Conservation (phyloP, 75 land plant species). For the Pseudotsuga menziesii region DNA sequence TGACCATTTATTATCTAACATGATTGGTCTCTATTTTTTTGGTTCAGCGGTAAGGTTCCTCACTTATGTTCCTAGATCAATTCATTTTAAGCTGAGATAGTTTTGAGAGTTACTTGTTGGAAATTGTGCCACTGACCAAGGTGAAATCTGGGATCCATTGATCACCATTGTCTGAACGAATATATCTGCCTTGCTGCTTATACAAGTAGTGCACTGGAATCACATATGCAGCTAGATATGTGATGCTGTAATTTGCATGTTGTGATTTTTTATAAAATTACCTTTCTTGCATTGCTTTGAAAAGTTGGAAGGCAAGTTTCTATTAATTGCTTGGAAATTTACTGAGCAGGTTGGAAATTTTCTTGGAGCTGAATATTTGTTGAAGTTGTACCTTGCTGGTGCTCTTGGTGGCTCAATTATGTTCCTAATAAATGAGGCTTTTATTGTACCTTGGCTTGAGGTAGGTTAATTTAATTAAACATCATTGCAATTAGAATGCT, state of each 20-base stretch:
- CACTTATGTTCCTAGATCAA: neutral
- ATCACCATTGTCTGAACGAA: neutral
- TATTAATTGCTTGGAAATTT: neutral
- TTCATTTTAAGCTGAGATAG: neutral
- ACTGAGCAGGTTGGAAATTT: conserved; percentile 43
- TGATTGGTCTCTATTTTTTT: conserved; percentile 93
- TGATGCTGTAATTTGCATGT: neutral
- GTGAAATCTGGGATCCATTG: neutral
- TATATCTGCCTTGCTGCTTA: neutral
- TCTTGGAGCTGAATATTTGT: conserved; percentile 67
- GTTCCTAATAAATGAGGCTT: conserved; percentile 45
- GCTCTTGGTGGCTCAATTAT: conserved; percentile 71
- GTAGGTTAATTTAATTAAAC: conserved; percentile 10
- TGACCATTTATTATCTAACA: conserved; percentile 59
- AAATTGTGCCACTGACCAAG: neutral
- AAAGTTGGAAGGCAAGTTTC: neutral
- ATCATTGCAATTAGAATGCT: neutral
- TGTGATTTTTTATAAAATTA: conserved; percentile 11
- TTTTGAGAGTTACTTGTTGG: neutral
- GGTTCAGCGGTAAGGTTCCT: conserved; percentile 42
- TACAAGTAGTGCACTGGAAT: neutral
- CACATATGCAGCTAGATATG: neutral
- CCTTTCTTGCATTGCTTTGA: neutral
- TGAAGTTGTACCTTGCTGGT: conserved; percentile 79
- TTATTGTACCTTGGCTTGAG: conserved; percentile 34